Conservation (phyloP, 108 stramenopile genomes). For the Seminavis robusta region DNA sequence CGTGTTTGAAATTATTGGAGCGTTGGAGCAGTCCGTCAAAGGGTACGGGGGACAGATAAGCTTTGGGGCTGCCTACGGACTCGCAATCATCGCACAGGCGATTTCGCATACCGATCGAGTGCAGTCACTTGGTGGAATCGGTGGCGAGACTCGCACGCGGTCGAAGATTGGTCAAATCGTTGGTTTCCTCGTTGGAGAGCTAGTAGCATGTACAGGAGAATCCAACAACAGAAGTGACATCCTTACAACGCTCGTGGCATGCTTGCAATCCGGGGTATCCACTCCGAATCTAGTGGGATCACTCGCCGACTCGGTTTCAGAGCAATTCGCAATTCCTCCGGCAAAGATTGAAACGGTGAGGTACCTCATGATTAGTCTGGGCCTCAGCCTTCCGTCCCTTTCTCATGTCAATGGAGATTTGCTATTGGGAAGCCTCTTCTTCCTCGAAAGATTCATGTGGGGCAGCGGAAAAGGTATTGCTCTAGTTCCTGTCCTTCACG, state of each 20-base stretch:
- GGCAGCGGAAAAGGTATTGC: constrained; percentile 63
- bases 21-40: constrained; percentile 36
- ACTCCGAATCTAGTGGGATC: constrained; percentile 22
- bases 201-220: constrained; percentile 36
- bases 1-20: constrained; percentile 33
- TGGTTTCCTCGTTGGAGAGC: constrained; percentile 31
- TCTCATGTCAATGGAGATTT: constrained; percentile 35
- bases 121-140: background rate
- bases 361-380: constrained; percentile 42
- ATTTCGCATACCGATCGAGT: constrained; percentile 15
- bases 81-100: constrained; percentile 51
- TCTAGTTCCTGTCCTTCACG: constrained; percentile 27
- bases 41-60: constrained; percentile 29
- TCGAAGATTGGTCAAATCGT: constrained; percentile 17
- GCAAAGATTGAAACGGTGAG: constrained; percentile 26
- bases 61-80: constrained; percentile 55
- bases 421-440: constrained; percentile 22
- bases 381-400: constrained; percentile 37
- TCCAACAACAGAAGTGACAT: constrained; percentile 16
- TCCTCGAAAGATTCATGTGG: constrained; percentile 59
- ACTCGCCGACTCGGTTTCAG: constrained; percentile 16
- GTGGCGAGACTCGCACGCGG: background rate
- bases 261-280: constrained; percentile 27
- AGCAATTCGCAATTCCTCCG: constrained; percentile 11
- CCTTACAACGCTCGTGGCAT: constrained; percentile 25